Conservation (phyloP, 768 basidiomycete species). For the Leccinellum albellum region DNA sequence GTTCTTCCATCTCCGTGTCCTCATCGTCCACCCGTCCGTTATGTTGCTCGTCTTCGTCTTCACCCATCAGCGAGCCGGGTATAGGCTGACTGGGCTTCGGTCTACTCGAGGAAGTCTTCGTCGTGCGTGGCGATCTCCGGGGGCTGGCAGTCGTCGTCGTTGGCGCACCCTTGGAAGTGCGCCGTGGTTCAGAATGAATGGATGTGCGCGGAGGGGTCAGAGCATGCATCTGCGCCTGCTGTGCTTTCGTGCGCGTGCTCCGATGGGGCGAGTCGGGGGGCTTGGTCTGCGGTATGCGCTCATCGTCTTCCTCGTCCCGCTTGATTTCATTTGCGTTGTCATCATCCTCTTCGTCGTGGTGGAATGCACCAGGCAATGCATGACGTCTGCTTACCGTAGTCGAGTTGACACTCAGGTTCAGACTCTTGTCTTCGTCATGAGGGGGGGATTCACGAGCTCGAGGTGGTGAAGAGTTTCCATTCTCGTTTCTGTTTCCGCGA, state of each 20-base stretch:
- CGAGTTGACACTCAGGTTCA: conserved; percentile 9
- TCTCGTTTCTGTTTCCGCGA: conserved; percentile 4
- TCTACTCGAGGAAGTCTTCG: conserved; percentile 6
- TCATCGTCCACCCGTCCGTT: conserved; percentile 18
- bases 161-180: conserved; percentile 1
- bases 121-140: neutral
- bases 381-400: conserved; percentile 22
- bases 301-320: conserved; percentile 10
- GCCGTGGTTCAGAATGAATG: conserved; percentile 9
- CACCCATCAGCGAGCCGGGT: conserved; percentile 43
- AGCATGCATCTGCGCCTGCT: conserved; percentile 4
- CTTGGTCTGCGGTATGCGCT: conserved; percentile 1
- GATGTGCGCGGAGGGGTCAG: conserved; percentile 16
- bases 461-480: conserved; percentile 7
- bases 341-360: conserved; percentile 33
- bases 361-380: conserved; percentile 46
- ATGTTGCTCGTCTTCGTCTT: conserved; percentile 30
- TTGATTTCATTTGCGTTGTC: conserved; percentile 29
- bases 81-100: conserved; percentile 30
- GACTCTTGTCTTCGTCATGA: conserved; percentile 13
- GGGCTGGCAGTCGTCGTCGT: neutral
- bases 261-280: conserved; percentile 14
- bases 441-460: conserved; percentile 4
- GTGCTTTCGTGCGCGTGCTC: conserved; percentile 8
- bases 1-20: conserved; percentile 23